Conservation (phyloP, 768 basidiomycete genomes). For the Leccinum longicurvipes region DNA sequence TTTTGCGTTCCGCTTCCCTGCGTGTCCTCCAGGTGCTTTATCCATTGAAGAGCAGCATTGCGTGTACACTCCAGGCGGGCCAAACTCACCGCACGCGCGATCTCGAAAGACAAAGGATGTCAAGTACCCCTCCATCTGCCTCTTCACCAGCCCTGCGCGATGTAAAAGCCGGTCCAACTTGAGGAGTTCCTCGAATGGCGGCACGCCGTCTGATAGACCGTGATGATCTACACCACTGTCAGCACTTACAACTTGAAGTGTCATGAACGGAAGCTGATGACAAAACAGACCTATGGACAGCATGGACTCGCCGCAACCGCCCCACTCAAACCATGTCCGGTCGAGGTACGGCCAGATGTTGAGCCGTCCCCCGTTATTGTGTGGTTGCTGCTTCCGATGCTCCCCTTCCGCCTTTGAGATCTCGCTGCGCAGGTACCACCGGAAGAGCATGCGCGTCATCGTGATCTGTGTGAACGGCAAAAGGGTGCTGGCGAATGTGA, state of each 20-base stretch:
- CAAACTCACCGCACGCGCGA: too few species aligned
- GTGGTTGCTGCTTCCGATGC: too few species aligned
- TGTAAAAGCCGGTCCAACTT: too few species aligned
- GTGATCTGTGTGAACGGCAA: too few species aligned
- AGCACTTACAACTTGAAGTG: constrained; percentile 23
- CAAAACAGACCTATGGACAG: constrained; percentile 42
- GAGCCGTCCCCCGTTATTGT: too few species aligned
- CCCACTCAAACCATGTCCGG: constrained; percentile 41
- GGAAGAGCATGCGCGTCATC: too few species aligned
- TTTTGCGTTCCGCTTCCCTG: neutral
- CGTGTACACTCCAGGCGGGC: neutral
- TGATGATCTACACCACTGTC: too few species aligned
- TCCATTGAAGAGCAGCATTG: constrained; percentile 20
- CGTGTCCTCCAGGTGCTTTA: constrained; percentile 3
- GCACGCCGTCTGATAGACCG: constrained; percentile 24
- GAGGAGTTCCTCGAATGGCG: constrained; percentile 36
- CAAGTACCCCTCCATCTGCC: constrained; percentile 32
- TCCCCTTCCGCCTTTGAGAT: too few species aligned
- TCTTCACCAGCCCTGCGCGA: constrained; percentile 32
- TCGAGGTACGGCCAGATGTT: constrained; percentile 32
- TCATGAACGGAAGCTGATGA: constrained; percentile 46
- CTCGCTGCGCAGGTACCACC: too few species aligned
- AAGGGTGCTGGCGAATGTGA: too few species aligned
- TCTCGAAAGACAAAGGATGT: constrained; percentile 47
- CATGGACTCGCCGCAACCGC: constrained; percentile 44